Evolutionary conservation across 306 rosid species (phyloP).

Genomic region (Amphicarpaea edgeworthii): DNA sequence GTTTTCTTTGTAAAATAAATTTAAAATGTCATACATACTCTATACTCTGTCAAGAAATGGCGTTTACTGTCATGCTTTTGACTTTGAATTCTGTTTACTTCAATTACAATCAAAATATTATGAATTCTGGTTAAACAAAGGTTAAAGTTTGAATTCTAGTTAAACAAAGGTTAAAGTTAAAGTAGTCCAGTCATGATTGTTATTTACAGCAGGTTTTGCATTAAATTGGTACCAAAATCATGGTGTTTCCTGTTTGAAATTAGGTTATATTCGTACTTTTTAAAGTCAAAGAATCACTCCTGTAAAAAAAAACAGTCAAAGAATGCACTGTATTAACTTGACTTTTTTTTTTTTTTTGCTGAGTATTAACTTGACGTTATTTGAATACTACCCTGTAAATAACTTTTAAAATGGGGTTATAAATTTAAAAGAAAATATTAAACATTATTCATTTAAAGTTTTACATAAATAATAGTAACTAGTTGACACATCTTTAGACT

Average conservation of each 20-base stretch:
- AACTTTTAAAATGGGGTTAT: not conserved
- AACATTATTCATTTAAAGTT: not conserved
- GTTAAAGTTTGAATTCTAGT: slow-evolving; percentile 20
- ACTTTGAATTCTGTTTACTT: slow-evolving; percentile 28
- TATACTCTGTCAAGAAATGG: not conserved
- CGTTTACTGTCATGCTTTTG: slow-evolving; percentile 21
- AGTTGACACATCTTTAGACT: slow-evolving; percentile 36
- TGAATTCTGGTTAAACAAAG: not conserved
- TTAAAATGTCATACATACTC: not conserved
- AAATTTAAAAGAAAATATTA: not conserved
- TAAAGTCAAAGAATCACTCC: too few relatives aligned
- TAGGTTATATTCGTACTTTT: too few relatives aligned
- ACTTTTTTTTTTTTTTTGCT: too few relatives aligned
- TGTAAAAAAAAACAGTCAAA: too few relatives aligned
- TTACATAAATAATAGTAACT: not conserved
- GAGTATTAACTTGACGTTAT: not conserved
- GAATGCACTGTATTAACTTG: too few relatives aligned
- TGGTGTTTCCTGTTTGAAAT: slow-evolving; percentile 1
- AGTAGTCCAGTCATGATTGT: not conserved
- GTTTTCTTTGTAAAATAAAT: too few relatives aligned
- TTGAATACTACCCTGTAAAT: too few relatives aligned
- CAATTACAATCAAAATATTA: not conserved
- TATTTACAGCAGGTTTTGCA: not conserved
- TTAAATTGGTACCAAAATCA: slow-evolving; percentile 5
- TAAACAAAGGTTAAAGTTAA: slow-evolving; percentile 33